These are phyloP conservation scores for Cryphonectria carpinicola DNA, from an alignment of 2,329 filamentous ascomycete genomes.

Conservation along the genomic window DNA sequence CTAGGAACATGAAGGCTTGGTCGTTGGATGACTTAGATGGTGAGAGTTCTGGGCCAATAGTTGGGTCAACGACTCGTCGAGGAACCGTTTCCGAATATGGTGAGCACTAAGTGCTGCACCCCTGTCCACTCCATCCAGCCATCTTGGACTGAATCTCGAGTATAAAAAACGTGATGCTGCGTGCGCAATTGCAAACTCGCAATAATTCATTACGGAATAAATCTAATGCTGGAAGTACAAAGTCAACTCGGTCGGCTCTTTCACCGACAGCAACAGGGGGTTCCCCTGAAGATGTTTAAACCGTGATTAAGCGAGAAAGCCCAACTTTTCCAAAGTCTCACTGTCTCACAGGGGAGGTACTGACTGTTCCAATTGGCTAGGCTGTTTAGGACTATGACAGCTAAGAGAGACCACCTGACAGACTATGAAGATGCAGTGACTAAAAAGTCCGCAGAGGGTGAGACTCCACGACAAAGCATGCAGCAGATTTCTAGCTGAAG, in stretches of 20 bases:
- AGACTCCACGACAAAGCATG: neutral
- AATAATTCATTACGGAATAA: neutral
- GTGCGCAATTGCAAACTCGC: neutral
- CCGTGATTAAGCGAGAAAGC: neutral
- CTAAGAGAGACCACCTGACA: conserved; percentile 1
- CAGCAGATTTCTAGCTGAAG: neutral
- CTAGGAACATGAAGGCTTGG: no score
- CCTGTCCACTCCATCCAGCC: neutral
- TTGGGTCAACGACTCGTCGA: no score
- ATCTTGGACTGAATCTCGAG: neutral
- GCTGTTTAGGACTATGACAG: neutral
- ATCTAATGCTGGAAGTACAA: neutral
- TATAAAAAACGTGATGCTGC: neutral
- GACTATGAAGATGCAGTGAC: conserved; percentile 12
- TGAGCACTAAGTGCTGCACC: neutral
- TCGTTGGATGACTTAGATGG: no score
- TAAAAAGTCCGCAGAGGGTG: neutral
- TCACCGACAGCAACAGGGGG: neutral
- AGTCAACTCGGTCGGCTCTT: neutral
- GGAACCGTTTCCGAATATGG: no score
- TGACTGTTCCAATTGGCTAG: neutral
- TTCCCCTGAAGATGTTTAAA: neutral
- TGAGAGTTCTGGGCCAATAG: no score
- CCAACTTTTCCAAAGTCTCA: neutral
- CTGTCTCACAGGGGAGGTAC: neutral